Base-by-base conservation (phyloP, 2,329 filamentous ascomycete species). In the Thielaviopsis musarum region DNA sequence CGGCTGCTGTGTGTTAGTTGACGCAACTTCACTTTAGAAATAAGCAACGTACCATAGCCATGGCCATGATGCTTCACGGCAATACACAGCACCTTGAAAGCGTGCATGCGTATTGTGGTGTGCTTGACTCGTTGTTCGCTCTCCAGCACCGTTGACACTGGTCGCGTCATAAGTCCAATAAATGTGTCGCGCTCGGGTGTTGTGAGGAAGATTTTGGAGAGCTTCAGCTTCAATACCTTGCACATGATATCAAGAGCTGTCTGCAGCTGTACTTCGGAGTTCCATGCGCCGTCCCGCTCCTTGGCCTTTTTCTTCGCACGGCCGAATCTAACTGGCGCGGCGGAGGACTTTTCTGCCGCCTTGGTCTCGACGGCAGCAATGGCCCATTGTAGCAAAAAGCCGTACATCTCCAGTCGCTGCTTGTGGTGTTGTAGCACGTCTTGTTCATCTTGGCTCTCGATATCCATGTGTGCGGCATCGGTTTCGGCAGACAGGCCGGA, bases 21-120 rank as follows among this genome's bases (percentile, higher is more conserved):
- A n/a, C 38, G 17, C 38, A 17, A 5, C 38, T 45, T n/a, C 17
- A 45, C 13, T n/a, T 7, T 45, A 5, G 38, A n/a, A n/a, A n/a
- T 6, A 15, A 10, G 6, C 1, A 41, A 68, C 77, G 64, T 77
- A 91, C 89, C 91, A 69, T 95, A 96, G 65, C 87, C 93, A 71
- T 98, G 93, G 1, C 93, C 93, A 69, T 98, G 93, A 68, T 97
- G 91, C 74, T 98, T 98, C 62, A 98, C 84, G 41, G 94, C 91
- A 65, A 97, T 88, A 68, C 93, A 98, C 7, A 98, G 75, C 21
- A 97, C 90, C 70, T 95, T 95, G 77, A 96, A 98, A 60, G 87
- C 88, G 72, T 97, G 91, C 88, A 97, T 97, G 54, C 91, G 83
- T 63, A 97, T 91, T 4, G 86, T 77, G 26, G 84, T 93, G 66